Evolutionary conservation across 306 rosid genomes (phyloP), one percentile per base, ranked within the genome.

Genomic region (Cercis canadensis): DNA sequence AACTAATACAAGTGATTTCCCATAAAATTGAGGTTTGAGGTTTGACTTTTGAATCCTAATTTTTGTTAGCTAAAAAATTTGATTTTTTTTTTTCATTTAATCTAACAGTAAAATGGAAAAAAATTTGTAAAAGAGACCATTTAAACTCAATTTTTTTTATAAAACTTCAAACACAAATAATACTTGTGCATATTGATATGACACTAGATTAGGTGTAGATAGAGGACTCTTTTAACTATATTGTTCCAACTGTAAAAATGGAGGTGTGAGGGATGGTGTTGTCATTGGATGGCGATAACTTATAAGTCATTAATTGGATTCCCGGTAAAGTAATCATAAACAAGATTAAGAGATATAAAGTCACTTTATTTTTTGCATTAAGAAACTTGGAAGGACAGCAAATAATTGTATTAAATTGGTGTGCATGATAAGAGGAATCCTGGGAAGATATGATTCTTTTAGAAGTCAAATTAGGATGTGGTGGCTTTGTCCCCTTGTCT

Each of bases 401-500:
- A 67, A 51, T 65, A 45, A 62, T 21, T 3, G 13, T 47, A 54
- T 41, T 0, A 67, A 65, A 75, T 32, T 33, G 66, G 15, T 24
- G 61, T 49, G 75, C n/a, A 51, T 17, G 76, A 69, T 73, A 68
- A 69, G 79, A 44, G 31, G 65, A 73, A 69, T 78, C 77, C 21
- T 59, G 67, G 21, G 77, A 58, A 81, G 89, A 88, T 88, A 77
- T 75, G 90, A 86, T 88, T 84, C 84, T 75, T 24, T 11, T 50
- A 56, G 7, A 58, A 39, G 76, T 75, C 81, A 81, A 81, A 71
- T 72, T 59, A 60, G 70, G 67, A 80, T 85, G 65, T 46, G 81
- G 67, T 76, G 80, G 64, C 63, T 3, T 49, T 77, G 81, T 81
- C 67, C 39, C 29, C 55, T 50, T 72, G 76, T 70, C 69, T 76